Conservation (phyloP, 2,329 filamentous ascomycete genomes). For the Hymenoscyphus infarciens region DNA sequence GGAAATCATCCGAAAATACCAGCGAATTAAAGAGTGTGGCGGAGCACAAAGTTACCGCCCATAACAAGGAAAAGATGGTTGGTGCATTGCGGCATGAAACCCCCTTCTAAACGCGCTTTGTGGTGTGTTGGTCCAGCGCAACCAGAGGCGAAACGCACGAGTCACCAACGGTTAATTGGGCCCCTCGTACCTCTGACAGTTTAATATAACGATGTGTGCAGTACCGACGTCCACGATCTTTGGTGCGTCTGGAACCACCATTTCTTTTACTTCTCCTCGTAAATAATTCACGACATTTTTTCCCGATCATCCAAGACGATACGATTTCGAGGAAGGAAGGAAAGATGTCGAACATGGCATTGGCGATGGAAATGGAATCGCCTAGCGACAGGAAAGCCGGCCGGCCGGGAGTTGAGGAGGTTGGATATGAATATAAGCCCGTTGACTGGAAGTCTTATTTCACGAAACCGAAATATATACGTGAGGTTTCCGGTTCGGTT, state of each 20-base stretch:
- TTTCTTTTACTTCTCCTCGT: background rate
- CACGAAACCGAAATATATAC: constrained; percentile 37
- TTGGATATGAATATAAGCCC: constrained; percentile 37
- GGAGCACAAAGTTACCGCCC: background rate
- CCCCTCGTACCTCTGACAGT: background rate
- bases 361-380: constrained; percentile 4
- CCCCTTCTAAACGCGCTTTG: constrained; percentile 1
- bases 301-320: background rate
- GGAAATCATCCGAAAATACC: background rate
- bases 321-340: background rate
- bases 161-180: background rate
- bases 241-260: constrained; percentile 1
- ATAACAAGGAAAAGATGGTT: background rate
- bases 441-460: constrained; percentile 38
- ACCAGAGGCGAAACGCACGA: constrained; percentile 1
- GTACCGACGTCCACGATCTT: background rate
- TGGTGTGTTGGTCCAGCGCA: background rate
- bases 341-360: background rate
- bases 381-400: background rate
- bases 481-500: constrained; percentile 14
- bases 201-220: background rate
- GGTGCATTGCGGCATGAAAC: background rate
- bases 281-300: background rate
- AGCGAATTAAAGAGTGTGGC: background rate
- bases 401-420: constrained; percentile 11